Evolutionary conservation across 495 filamentous ascomycete species (phyloP).

Genomic region (Penicillium verhagenii): DNA sequence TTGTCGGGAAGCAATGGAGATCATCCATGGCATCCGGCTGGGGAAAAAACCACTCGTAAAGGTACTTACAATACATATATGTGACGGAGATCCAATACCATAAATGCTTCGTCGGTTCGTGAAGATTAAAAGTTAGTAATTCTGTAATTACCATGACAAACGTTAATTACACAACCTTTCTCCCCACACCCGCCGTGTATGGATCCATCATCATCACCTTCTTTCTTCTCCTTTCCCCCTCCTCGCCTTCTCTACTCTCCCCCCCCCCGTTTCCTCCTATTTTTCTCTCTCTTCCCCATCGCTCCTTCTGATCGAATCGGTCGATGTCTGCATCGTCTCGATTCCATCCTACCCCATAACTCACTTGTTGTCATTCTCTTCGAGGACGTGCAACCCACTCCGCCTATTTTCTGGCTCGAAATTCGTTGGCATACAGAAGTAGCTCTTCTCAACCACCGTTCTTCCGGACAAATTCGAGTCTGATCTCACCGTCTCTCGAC

Average conservation of each 20-base stretch:
- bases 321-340: slow-evolving; percentile 30
- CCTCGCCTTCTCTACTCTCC: slow-evolving; percentile 12
- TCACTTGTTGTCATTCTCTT: slow-evolving; percentile 43
- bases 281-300: slow-evolving; percentile 28
- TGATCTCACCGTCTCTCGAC: slow-evolving; percentile 3
- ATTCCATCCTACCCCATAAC: slow-evolving; percentile 20
- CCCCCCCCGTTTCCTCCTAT: slow-evolving; percentile 18
- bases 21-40: slow-evolving; percentile 24
- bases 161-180: slow-evolving; percentile 2
- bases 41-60: background rate
- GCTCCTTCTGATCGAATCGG: slow-evolving; percentile 38
- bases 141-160: slow-evolving; percentile 3
- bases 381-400: slow-evolving; percentile 27
- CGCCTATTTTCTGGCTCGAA: slow-evolving; percentile 9
- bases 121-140: slow-evolving; percentile 8
- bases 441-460: background rate
- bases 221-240: slow-evolving; percentile 28
- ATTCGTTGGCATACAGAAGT: background rate
- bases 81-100: background rate
- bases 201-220: slow-evolving; percentile 33
- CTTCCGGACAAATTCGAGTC: slow-evolving; percentile 5
- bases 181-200: slow-evolving; percentile 35
- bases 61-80: background rate
- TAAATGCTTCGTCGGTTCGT: too few relatives aligned
- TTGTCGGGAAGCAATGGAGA: slow-evolving; percentile 24